A percentile compares a stretch with the other conserved stretches of the same genome.
phyloP scores from a whole-genome alignment of 768 basidiomycete species.

The Daedaleopsis nitida region DNA sequence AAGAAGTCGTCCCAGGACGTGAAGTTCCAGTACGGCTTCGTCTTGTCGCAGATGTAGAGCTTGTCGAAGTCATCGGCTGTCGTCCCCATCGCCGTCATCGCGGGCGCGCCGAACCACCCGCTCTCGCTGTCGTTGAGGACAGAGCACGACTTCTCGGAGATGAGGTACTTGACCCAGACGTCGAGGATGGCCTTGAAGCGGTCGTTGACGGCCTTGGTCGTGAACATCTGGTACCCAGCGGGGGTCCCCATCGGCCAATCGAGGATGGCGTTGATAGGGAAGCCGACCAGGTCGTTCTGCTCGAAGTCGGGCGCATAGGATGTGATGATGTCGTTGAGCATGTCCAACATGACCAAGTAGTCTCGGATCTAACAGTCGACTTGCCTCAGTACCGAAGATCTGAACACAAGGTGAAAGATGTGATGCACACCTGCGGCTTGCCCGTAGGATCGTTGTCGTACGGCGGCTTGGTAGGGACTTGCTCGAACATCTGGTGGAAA shows the following conservation, averaged over 20 bases:
- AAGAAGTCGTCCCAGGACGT: conserved; percentile 40
- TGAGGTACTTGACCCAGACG: conserved; percentile 51
- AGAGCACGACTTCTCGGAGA: conserved; percentile 41
- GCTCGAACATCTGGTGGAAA: conserved; percentile 40
- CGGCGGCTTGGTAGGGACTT: conserved; percentile 20
- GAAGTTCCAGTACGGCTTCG: conserved; percentile 33
- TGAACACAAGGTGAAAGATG: not conserved
- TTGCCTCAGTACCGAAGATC: not conserved
- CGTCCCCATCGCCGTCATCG: conserved; percentile 22
- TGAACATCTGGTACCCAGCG: conserved; percentile 37
- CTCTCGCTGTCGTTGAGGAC: conserved; percentile 41
- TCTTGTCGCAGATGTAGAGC: conserved; percentile 38
- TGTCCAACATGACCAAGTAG: conserved; percentile 41
- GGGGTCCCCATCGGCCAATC: conserved; percentile 46
- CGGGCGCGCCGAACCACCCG: conserved; percentile 53
- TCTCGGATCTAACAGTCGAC: conserved; percentile 38
- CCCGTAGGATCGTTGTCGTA: conserved; percentile 14
- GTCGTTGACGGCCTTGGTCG: conserved; percentile 45
- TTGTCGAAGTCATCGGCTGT: conserved; percentile 21
- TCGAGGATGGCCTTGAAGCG: conserved; percentile 50
- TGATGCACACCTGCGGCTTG: conserved; percentile 8
- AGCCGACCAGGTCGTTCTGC: conserved; percentile 43
- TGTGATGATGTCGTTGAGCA: conserved; percentile 45
- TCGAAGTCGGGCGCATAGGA: conserved; percentile 43
- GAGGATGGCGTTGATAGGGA: conserved; percentile 50